Percentiles rank a stretch among this genome's conserved stretches.
These are phyloP conservation scores for Cutaneotrichosporon cutaneum DNA, from an alignment of 1,284 basidiomycete species.

Conservation along the genomic window DNA sequence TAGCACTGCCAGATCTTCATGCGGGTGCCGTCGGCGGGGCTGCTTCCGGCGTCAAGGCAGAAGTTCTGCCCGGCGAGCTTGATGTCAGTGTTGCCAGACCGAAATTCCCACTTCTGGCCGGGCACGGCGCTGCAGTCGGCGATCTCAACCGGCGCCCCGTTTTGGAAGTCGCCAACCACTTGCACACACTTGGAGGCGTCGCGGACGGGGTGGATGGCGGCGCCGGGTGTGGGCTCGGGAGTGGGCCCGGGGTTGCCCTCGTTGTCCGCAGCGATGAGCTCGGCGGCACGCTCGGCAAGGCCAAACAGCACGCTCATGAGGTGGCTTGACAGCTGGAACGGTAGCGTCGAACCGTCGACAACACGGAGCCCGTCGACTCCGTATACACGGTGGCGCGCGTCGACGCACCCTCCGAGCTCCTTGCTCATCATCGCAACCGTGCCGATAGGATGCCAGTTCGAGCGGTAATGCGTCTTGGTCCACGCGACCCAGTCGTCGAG, in stretches of 20 bases:
- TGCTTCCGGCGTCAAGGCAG: constrained; percentile 32
- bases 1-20: constrained; percentile 27
- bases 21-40: constrained; percentile 14
- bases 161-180: constrained; percentile 25
- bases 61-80: constrained; percentile 29
- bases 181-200: constrained; percentile 34
- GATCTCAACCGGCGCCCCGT: constrained; percentile 23
- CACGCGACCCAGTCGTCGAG: constrained; percentile 51
- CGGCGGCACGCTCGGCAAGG: constrained; percentile 43
- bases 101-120: constrained; percentile 31
- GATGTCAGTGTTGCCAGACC: constrained; percentile 17
- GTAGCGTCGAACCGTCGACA: constrained; percentile 56
- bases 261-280: constrained; percentile 41
- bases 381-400: constrained; percentile 53
- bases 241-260: no score
- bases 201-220: constrained; percentile 29
- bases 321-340: constrained; percentile 53
- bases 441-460: constrained; percentile 58
- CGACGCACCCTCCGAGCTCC: constrained; percentile 59
- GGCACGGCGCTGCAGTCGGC: constrained; percentile 31
- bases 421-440: constrained; percentile 64
- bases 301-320: constrained; percentile 47
- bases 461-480: constrained; percentile 39
- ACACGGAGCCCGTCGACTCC: constrained; percentile 56
- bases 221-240: constrained; percentile 1